phyloP scores from a whole-genome alignment of 2,329 filamentous ascomycete genomes.

The Fusarium pseudonygamai region DNA sequence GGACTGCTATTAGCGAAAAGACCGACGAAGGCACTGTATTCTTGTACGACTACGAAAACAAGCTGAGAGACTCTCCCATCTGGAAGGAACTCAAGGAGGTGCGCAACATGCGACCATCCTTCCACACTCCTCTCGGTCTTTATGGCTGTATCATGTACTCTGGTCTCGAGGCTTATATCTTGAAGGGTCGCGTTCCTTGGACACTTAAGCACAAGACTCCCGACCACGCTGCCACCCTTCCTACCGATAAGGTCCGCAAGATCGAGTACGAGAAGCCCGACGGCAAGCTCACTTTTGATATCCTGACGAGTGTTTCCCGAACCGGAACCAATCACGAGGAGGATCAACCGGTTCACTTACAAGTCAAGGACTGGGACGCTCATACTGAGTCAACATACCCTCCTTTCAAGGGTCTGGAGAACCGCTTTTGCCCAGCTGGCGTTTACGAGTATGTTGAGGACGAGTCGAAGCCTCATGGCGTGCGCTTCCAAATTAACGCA shows the following conservation, averaged over 20 bases:
- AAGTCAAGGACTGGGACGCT: constrained; percentile 94
- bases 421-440: constrained; percentile 94
- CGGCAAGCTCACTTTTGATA: constrained; percentile 93
- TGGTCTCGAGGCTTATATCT: constrained; percentile 86
- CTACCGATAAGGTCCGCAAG: constrained; percentile 81
- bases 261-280: constrained; percentile 98
- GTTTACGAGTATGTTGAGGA: constrained; percentile 99
- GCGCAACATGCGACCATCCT: constrained; percentile 96
- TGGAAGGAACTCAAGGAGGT: constrained; percentile 96
- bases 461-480: constrained; percentile 82
- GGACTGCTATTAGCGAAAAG: constrained; percentile 71
- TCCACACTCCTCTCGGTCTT: constrained; percentile 86
- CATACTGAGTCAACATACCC: constrained; percentile 88
- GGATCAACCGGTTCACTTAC: constrained; percentile 95
- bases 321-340: constrained; percentile 99
- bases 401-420: constrained; percentile 90
- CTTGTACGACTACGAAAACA: constrained; percentile 92
- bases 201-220: constrained; percentile 85
- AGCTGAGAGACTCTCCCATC: constrained; percentile 84
- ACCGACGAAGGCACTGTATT: constrained; percentile 77
- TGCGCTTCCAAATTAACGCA: constrained; percentile 96
- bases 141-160: constrained; percentile 94
- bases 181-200: constrained; percentile 90
- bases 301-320: constrained; percentile 91
- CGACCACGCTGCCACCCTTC: constrained; percentile 82